Conservation (phyloP, 2,329 filamentous ascomycete species). For the Akanthomyces lecanii region DNA sequence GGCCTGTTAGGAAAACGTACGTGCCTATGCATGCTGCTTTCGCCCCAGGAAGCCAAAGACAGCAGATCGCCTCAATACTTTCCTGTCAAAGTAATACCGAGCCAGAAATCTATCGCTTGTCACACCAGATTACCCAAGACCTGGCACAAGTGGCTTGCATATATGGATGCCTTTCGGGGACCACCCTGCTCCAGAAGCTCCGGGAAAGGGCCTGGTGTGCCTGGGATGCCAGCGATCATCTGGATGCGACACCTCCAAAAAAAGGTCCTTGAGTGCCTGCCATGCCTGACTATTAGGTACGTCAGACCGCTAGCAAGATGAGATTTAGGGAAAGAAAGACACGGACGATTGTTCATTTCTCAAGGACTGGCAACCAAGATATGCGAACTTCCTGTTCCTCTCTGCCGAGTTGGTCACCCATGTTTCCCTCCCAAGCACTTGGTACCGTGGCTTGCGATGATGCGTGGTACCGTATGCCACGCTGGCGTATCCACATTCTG, state of each 20-base stretch:
- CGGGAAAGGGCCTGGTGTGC: background rate
- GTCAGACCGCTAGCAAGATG: too few relatives aligned
- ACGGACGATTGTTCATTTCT: too few relatives aligned
- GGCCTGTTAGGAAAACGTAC: background rate
- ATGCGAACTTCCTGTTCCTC: too few relatives aligned
- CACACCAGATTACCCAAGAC: background rate
- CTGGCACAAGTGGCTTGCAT: background rate
- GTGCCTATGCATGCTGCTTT: too few relatives aligned
- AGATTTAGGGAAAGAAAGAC: too few relatives aligned
- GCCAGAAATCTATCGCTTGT: background rate
- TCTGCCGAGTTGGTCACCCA: background rate
- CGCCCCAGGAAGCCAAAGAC: background rate
- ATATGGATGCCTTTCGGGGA: background rate
- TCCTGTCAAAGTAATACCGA: background rate
- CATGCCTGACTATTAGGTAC: too few relatives aligned
- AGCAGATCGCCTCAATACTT: background rate
- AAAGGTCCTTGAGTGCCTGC: background rate
- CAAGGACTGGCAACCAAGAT: too few relatives aligned
- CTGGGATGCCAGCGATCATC: background rate
- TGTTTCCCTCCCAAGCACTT: background rate
- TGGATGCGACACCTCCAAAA: background rate
- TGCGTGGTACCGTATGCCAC: slow-evolving; percentile 1
- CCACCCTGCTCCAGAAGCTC: background rate
- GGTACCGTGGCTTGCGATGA: background rate
- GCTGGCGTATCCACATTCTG: slow-evolving; percentile 13